Evolutionary conservation across 176 grass and related monocot species (phyloP), one percentile per base, ranked within the genome.

Genomic region (Carex scoparia): DNA sequence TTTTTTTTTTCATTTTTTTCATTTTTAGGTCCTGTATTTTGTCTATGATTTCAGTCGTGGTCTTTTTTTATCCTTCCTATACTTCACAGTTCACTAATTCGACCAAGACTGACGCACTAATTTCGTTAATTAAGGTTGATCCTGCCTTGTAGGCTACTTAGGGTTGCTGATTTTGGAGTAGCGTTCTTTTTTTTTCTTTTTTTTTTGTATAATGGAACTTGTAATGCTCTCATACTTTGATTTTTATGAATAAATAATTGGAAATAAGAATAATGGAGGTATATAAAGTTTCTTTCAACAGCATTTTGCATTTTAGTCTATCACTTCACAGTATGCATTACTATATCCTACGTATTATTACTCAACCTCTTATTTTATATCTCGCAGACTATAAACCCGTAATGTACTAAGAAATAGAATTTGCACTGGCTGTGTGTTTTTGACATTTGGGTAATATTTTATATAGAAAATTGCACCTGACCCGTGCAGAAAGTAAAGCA

Each of bases 81-180:
- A 79, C 74, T 33, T 33, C 28, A 58, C 18, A 58, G 53, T 79
- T 57, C 7, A 31, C 13, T 57, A 33, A 3, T 58, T 7, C 13
- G 4, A 79, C 58, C 30, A n/a, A 58, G 28, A 35, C 12, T 28
- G 2, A 57, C 57, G 12, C 28, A 30, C 27, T 58, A 35, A 27
- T 79, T 79, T 55, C 2, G 49, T 11, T 33, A 55, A 33, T 79
- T 33, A 30, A 35, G 73, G 51, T 58, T 76, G 48, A 76, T 76
- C 48, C 18, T 76, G 27, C 12, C 27, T 58, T 79, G 51, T 30
- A 14, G 4, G 51, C 74, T 32, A 33, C 5, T 79, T 79, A 79
- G 74, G 74, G 74, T 79, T 78, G 27, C 51, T 58, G 54, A 79
- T 57, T 75, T 51, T 78, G 74, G 10, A 57, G 35, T 57, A 18